Conservation (phyloP, 1,139 yeast species). For the Suhomyces yuchorum region DNA sequence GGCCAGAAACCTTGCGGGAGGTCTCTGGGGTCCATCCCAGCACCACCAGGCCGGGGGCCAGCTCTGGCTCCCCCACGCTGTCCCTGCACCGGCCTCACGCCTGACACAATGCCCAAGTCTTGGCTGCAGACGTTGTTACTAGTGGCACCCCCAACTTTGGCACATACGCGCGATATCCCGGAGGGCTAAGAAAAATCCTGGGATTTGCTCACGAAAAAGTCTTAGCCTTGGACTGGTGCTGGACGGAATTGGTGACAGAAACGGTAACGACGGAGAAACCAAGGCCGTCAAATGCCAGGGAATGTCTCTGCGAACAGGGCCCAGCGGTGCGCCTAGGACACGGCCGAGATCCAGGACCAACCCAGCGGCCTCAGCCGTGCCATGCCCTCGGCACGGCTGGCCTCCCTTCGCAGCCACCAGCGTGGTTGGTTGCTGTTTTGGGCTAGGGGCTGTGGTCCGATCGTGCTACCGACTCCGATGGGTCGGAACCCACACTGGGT, state of each 20-base stretch:
- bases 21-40: too few species aligned
- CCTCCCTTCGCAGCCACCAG: too few species aligned
- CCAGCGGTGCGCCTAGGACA: too few species aligned
- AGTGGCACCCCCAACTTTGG: neutral
- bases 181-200: constrained; percentile 6
- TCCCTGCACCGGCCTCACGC: neutral
- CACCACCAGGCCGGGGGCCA: too few species aligned
- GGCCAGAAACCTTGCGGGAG: too few species aligned
- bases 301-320: too few species aligned
- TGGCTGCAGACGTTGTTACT: neutral
- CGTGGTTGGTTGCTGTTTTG: too few species aligned
- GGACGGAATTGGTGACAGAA: neutral
- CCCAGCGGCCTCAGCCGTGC: too few species aligned
- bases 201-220: neutral
- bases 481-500: neutral
- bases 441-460: neutral
- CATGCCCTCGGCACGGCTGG: too few species aligned
- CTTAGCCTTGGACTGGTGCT: neutral
- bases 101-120: neutral
- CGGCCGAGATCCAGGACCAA: too few species aligned
- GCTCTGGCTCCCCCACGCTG: neutral
- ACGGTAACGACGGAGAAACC: neutral
- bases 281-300: neutral
- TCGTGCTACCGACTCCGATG: neutral
- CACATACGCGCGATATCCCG: constrained; percentile 1